Evolutionary conservation across 2,329 filamentous ascomycete genomes (phyloP), one percentile per base, ranked within the genome.

Genomic region (Aspergillus texensis): DNA sequence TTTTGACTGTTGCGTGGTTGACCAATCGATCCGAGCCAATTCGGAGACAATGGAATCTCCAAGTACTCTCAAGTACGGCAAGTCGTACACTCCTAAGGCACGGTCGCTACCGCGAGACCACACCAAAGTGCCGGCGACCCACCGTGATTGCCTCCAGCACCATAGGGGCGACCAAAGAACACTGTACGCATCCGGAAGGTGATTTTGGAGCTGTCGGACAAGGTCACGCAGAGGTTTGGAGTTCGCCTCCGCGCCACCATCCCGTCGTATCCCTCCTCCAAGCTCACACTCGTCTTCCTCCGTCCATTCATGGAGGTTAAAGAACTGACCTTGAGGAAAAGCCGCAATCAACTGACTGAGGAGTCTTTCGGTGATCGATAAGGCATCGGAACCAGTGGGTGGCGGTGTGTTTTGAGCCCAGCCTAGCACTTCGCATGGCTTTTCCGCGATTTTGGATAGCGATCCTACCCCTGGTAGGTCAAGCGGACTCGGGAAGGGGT

Each of bases 1-100:
- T 64, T 86, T 86, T 11, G 82, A 78, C 58, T 79, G 78, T 43
- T 85, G 81, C 1, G 71, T 72, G 3, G 72, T 65, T 2, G 61
- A 70, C 63, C 74, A 75, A 16, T 78, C 70, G 10, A 76, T 66
- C 12, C 76, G 72, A 19, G 74, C 71, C 16, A 78, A 70, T 52
- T 78, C 76, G 1, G 76, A 74, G 6, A 77, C 71, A 6, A 79
- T 71, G 0, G 74, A 70, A 57, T 77, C 73, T 2, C 72, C 72
- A 56, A 78, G 79, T 0, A 73, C 70, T 48, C 71, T 75, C 57
- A 79, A 66, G 50, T 78, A 79, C 34, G 72, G 64, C 24, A 79
- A 65, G 39, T 79, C 77, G 26, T 74, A 66, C 3, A 62, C 45
- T 1, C 64, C 66, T 9, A 76, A 61, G 4, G 55, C 60, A 2